Conservation (phyloP, 768 basidiomycete genomes). For the Amanita brunnescens region DNA sequence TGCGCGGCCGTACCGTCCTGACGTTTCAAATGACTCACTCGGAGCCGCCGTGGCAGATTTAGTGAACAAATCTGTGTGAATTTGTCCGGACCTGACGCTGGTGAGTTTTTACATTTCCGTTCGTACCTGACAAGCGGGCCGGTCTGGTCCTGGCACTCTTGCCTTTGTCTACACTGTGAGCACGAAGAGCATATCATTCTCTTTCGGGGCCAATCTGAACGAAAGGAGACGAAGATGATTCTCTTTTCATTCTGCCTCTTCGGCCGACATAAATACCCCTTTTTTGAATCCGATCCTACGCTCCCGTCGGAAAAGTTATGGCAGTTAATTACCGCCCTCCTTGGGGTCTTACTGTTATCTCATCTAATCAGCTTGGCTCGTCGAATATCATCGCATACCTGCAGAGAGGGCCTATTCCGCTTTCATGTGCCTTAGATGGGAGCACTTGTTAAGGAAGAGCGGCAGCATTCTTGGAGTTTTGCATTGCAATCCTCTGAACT, state of each 20-base stretch:
- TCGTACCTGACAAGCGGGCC: background rate
- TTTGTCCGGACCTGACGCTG: constrained; percentile 85
- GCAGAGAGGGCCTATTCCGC: no score
- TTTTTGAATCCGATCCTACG: constrained; percentile 64
- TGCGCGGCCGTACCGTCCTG: no score
- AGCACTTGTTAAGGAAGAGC: no score
- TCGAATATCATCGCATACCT: no score
- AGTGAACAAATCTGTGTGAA: constrained; percentile 93
- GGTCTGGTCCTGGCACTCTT: constrained; percentile 85
- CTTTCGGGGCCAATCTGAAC: constrained; percentile 96
- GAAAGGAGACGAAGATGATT: constrained; percentile 93
- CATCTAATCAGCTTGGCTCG: background rate
- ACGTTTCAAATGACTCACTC: no score
- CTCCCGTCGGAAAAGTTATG: constrained; percentile 44
- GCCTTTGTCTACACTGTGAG: constrained; percentile 75
- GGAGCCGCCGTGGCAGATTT: no score
- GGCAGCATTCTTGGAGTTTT: no score
- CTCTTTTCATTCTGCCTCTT: constrained; percentile 84
- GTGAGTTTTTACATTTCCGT: constrained; percentile 29
- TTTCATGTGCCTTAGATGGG: no score
- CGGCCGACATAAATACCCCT: constrained; percentile 71
- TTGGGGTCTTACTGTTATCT: background rate
- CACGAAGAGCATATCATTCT: constrained; percentile 81
- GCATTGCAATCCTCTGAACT: no score
- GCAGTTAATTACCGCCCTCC: constrained; percentile 25